Conservation (phyloP, 371 early-diverging fungal species). For the Nosema granulosis region DNA sequence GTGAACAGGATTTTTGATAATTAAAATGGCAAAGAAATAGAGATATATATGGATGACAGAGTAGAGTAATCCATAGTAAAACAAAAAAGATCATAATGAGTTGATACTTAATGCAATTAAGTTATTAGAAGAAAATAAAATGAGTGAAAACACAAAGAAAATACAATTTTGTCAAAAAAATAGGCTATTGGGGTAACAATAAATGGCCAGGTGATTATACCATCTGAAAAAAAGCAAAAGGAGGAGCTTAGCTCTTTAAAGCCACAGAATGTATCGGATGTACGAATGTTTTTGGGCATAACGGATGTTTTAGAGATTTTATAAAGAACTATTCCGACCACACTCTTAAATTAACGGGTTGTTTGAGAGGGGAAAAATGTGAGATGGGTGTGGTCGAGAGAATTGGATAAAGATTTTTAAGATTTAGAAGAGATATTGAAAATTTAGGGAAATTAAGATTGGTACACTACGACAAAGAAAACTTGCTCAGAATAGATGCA, state of each 20-base stretch:
- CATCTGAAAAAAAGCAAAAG: constrained; percentile 21
- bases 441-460: constrained; percentile 5
- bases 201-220: constrained; percentile 7
- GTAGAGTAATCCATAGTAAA: constrained; percentile 25
- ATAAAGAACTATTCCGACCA: constrained; percentile 12
- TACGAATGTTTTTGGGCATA: constrained; percentile 9
- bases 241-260: background rate
- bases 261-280: background rate
- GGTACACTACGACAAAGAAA: constrained; percentile 31
- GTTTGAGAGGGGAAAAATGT: constrained; percentile 12
- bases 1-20: constrained; percentile 49
- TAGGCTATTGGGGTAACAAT: constrained; percentile 32
- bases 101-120: constrained; percentile 11
- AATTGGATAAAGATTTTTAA: background rate
- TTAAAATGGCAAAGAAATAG: background rate
- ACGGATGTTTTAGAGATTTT: background rate
- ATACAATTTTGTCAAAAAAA: constrained; percentile 10
- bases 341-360: constrained; percentile 6
- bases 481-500: constrained; percentile 53
- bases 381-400: constrained; percentile 15
- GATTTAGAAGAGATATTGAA: background rate
- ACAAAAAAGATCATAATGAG: constrained; percentile 36
- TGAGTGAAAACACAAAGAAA: constrained; percentile 27
- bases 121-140: constrained; percentile 18
- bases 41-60: constrained; percentile 51